Evolutionary conservation across 2,329 filamentous ascomycete species (phyloP), one percentile per base, ranked within the genome.

Genomic region (Diplocarpon rosae): DNA sequence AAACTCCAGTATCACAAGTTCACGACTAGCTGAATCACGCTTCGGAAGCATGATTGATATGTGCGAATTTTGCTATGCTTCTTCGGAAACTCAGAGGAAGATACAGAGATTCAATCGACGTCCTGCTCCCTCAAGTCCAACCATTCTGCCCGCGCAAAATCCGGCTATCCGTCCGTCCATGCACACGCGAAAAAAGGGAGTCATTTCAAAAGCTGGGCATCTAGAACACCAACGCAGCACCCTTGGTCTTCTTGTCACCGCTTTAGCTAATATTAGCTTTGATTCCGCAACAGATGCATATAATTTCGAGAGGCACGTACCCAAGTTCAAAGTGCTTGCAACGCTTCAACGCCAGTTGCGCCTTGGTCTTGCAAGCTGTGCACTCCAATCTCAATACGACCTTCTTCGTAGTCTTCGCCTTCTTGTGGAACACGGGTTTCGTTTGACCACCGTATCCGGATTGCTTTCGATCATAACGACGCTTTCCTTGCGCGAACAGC

Each of bases 161-260:
- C 55, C 51, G 50, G 55, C 50, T 48, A 40, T 43, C 39, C 33
- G 27, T 15, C 37, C 39, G 30, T 29, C 56, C 53, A 52, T 53
- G 51, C 49, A 50, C 49, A 54, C 36, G 51, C 46, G 45, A 53
- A 50, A 50, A 43, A 53, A 56, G 47, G 39, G 36, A 47, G 37
- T 47, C 47, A 39, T 48, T 44, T 39, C 40, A 42, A 50, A 52
- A 47, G 53, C 48, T 50, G 45, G 51, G 52, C 71, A 77, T 74
- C 83, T 95, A 98, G 81, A 98, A 98, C 66, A 98, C 92, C 67
- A 98, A 82, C 72, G 92, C 92, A 65, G 92, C 92, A 84, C 92
- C 92, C 88, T 98, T 98, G 65, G 92, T 98, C 87, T 98, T 98
- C 89, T 98, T 98, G 84, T 98, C 92, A 81, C 92, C 92, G 83